Conservation (phyloP, 805 yeast genomes). For the Saturnispora serradocipensis region DNA sequence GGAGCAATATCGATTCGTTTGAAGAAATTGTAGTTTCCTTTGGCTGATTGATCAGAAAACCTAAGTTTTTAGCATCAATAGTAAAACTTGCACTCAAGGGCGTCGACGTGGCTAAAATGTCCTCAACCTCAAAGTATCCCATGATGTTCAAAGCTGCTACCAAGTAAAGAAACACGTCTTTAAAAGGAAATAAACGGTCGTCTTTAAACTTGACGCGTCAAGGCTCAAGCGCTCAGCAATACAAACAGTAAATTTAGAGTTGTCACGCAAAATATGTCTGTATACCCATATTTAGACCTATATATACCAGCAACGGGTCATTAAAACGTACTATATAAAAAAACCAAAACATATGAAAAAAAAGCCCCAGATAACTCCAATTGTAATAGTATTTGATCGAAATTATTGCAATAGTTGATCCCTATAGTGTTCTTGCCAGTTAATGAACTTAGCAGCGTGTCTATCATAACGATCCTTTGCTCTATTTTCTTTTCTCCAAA, state of each 20-base stretch:
- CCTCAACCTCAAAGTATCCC: slow-evolving; percentile 65
- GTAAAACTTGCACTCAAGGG: slow-evolving; percentile 7
- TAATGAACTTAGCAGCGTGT: slow-evolving; percentile 58
- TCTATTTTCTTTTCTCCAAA: slow-evolving; percentile 49
- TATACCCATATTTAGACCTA: neutral
- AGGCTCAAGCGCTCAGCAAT: neutral
- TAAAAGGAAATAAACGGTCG: neutral
- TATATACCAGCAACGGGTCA: neutral
- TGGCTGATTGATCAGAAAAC: slow-evolving; percentile 73
- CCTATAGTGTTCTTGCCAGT: slow-evolving; percentile 78
- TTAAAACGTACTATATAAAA: neutral
- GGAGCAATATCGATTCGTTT: slow-evolving; percentile 64
- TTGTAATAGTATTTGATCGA: neutral
- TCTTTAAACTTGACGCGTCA: neutral
- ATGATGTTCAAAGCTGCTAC: neutral
- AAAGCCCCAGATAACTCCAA: neutral
- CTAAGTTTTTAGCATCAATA: slow-evolving; percentile 44
- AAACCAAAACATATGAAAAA: neutral
- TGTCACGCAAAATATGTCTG: neutral
- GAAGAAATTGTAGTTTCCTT: slow-evolving; percentile 44
- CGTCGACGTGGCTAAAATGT: slow-evolving; percentile 59
- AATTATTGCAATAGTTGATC: slow-evolving; percentile 50
- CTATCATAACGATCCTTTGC: slow-evolving; percentile 42
- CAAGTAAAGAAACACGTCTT: neutral
- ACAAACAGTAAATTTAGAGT: neutral